Base-by-base conservation (phyloP, 257 asterid genomes). In the Asclepias syriaca region DNA sequence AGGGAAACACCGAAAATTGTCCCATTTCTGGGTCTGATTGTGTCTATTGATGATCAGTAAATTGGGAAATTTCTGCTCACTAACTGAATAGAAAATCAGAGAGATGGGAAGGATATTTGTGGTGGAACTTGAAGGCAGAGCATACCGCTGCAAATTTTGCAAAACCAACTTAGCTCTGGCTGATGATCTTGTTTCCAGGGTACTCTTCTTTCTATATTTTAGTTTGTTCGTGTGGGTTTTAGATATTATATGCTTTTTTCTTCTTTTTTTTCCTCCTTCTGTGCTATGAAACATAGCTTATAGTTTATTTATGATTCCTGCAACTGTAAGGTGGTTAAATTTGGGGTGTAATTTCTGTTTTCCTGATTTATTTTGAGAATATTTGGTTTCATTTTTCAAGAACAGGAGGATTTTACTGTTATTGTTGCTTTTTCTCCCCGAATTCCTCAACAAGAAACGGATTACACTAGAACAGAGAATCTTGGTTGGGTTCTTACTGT, bases 91-190 rank as follows among this genome's bases (percentile, higher is more conserved):
- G 58, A 53, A 53, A 68, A 18, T 13, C 66, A 5, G 1, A 19
- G 60, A 81, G 73, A 91, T 91, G 97, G 97, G 96, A 50, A 85
- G 97, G 75, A 65, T 87, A 46, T 89, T 89, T 75, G 81, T 81
- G 73, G 84, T 86, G 75, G 93, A 89, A 71, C 87, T 92, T 45
- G 93, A 87, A 81, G 94, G 96, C 49, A 78, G 78, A 68, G 76
- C 84, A 66, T 92, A 88, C 84, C 85, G 81, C 49, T 92, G 97
- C 96, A 92, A 87, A 79, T 84, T 77, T 79, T 92, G 97, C 80
- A 83, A 90, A 78, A 88, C 96, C 70, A 86, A 82, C 21, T 79
- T 91, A 54, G 96, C 83, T 39, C 88, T 80, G 40, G 86, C 77
- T 50, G 88, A 83, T 57, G 85, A 88, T 24, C 77, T 88, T 40